A percentile compares a stretch with the other conserved stretches of the same genome.
Evolutionary conservation across 306 rosid species (phyloP).

Genomic region (Alnus rubra): DNA sequence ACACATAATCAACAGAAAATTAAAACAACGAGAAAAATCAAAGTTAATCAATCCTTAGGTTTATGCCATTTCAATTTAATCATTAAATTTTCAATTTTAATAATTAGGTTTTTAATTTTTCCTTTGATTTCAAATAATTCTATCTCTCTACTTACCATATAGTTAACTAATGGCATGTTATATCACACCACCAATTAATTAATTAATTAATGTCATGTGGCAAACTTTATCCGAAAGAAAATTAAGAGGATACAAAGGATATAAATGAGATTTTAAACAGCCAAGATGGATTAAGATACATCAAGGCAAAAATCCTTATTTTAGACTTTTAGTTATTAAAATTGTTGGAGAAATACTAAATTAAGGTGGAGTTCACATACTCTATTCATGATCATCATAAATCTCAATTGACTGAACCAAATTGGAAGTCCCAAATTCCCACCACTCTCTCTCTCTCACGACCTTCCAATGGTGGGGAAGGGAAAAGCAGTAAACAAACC

Average conservation of each 20-base stretch:
- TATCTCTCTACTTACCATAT: too few relatives aligned
- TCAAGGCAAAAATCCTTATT: background rate
- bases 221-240: too few relatives aligned
- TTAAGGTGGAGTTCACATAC: background rate
- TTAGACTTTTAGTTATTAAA: background rate
- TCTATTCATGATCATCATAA: background rate
- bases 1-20: background rate
- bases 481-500: slow-evolving; percentile 14
- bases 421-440: slow-evolving; percentile 7
- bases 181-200: too few relatives aligned
- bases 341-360: background rate
- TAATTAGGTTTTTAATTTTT: background rate
- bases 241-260: too few relatives aligned
- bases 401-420: slow-evolving; percentile 23
- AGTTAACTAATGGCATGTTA: too few relatives aligned
- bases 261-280: background rate
- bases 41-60: too few relatives aligned
- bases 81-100: too few relatives aligned
- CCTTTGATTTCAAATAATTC: too few relatives aligned
- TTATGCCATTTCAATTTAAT: too few relatives aligned
- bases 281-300: background rate
- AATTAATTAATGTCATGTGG: too few relatives aligned
- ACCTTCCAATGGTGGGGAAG: slow-evolving; percentile 18
- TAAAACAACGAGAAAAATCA: too few relatives aligned
- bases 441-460: slow-evolving; percentile 27